A percentile compares a stretch with the other conserved stretches of the same genome.
phyloP scores from a whole-genome alignment of 805 yeast genomes.

The Hanseniaspora clermontiae region DNA sequence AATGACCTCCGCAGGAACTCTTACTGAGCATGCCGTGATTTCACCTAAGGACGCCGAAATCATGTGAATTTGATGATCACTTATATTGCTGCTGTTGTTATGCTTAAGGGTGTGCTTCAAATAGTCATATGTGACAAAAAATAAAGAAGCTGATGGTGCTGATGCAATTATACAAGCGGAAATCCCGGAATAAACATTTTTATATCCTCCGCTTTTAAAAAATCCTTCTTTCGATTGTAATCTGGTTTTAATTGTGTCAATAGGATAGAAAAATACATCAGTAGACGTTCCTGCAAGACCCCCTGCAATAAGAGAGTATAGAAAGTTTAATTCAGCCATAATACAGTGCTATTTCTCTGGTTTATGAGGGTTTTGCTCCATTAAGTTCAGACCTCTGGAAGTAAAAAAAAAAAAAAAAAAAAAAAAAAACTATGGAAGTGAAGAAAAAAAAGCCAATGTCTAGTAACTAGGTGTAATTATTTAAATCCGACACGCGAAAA shows the following conservation, averaged over 20 bases:
- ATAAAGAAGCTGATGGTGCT: slow-evolving; percentile 76
- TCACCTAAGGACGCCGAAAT: slow-evolving; percentile 80
- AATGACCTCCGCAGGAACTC: slow-evolving; percentile 95
- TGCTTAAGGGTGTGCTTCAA: slow-evolving; percentile 37
- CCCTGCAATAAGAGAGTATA: slow-evolving; percentile 45
- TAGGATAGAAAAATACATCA: slow-evolving; percentile 88
- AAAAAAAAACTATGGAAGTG: neutral
- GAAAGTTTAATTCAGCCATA: slow-evolving; percentile 17
- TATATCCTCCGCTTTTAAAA: slow-evolving; percentile 83
- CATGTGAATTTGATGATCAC: slow-evolving; percentile 57
- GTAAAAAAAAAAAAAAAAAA: neutral
- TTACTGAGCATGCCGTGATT: slow-evolving; percentile 77
- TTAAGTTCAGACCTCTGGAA: too few relatives aligned
- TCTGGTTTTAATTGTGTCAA: slow-evolving; percentile 88
- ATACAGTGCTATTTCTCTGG: neutral
- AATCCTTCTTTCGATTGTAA: slow-evolving; percentile 94
- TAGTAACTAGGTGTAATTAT: too few relatives aligned
- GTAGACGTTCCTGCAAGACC: slow-evolving; percentile 95
- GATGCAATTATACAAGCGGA: slow-evolving; percentile 90
- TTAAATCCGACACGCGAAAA: too few relatives aligned
- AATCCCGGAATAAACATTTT: slow-evolving; percentile 79
- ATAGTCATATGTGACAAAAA: slow-evolving; percentile 74
- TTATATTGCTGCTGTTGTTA: slow-evolving; percentile 18
- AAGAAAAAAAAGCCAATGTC: too few relatives aligned
- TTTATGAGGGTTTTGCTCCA: neutral